phyloP scores from a whole-genome alignment of 73 alveolate species.

The Tetrahymena elliotti region DNA sequence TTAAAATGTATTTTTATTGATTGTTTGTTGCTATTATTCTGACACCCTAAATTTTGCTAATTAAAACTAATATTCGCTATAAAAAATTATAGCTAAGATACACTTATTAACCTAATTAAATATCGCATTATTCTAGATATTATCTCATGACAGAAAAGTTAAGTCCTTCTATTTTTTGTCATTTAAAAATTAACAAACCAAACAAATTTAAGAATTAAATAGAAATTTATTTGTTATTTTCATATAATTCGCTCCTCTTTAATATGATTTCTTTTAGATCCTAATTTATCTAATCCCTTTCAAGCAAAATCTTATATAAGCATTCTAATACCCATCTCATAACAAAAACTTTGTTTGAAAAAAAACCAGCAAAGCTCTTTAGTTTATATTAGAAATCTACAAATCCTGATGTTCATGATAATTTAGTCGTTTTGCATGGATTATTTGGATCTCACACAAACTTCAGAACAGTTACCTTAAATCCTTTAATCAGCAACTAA shows the following conservation, averaged over 20 bases:
- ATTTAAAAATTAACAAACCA: no score
- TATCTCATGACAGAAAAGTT: background rate
- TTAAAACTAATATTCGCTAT: background rate
- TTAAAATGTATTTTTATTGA: background rate
- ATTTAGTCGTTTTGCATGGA: slow-evolving; percentile 30
- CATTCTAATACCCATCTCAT: background rate
- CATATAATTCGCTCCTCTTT: background rate
- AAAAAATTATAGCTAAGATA: background rate
- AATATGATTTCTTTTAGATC: background rate
- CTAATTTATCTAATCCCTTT: background rate
- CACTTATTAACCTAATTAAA: background rate
- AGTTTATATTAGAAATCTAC: background rate
- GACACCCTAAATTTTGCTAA: background rate
- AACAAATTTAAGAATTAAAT: background rate
- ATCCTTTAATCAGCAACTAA: background rate
- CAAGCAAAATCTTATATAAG: background rate
- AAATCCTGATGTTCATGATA: background rate
- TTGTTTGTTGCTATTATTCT: background rate
- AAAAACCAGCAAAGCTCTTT: background rate
- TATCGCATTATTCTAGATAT: background rate
- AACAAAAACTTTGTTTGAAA: background rate
- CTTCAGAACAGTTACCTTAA: slow-evolving; percentile 1
- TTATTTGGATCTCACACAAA: slow-evolving; percentile 37
- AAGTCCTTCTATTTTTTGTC: background rate
- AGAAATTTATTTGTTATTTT: no score